Evolutionary conservation across 202 grass and related monocot genomes (phyloP), one percentile per base, ranked within the genome.

Genomic region (Setaria italica): DNA sequence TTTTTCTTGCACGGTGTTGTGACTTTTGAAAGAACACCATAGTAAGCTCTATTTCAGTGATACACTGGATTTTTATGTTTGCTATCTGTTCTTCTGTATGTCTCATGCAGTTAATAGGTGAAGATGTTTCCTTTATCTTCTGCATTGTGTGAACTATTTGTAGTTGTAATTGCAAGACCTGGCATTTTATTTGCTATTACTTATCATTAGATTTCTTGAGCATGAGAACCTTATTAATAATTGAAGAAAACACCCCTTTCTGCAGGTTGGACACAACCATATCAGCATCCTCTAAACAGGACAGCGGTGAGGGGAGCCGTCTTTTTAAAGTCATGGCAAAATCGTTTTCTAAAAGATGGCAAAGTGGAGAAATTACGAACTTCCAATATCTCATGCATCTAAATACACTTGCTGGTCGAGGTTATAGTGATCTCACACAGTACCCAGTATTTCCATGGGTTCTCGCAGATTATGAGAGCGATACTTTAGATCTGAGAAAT

Each of bases 371-470:
- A 91, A 99, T 99, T 80, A 94, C 94, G 43, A 99, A 99, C 78
- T 99, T 99, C 70, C 97, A 99, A 64, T 97, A 99, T 87, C 90
- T 99, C 19, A 99, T 99, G 97, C 94, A 99, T 87, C 94, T 99
- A 63, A 99, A 99, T 80, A 99, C 97, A 59, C 92, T 99, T 74
- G 97, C 97, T 0, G 97, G 97, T 87, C 92, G 97, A 79, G 97
- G 97, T 15, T 99, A 99, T 71, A 99, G 97, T 74, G 97, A 99
- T 77, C 92, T 99, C 74, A 99, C 97, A 29, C 97, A 99, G 59
- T 99, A 99, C 90, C 97, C 97, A 77, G 97, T 99, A 66, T 99
- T 99, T 86, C 97, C 97, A 76, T 99, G 97, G 97, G 92, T 99
- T 92, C 94, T 99, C 70, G 92, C 97, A 67, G 94, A 99, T 85